These are phyloP conservation scores for Sarocladium kiliense DNA, from an alignment of 2,329 filamentous ascomycete species.

Conservation along the genomic window DNA sequence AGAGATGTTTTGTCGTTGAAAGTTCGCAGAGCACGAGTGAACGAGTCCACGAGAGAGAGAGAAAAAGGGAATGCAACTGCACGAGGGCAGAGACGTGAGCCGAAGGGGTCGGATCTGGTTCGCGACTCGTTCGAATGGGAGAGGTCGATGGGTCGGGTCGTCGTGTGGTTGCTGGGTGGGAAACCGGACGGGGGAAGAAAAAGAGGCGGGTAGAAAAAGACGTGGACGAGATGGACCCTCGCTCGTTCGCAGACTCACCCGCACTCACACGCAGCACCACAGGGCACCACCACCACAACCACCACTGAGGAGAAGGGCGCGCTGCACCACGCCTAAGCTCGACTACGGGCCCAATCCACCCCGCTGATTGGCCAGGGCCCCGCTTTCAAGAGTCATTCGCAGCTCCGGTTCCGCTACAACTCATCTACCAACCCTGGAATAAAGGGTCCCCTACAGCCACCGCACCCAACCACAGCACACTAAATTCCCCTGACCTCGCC, in stretches of 20 bases:
- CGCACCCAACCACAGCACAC: not conserved
- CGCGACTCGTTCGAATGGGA: too few species aligned
- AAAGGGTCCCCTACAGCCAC: too few species aligned
- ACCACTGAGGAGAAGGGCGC: too few species aligned
- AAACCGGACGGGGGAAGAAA: not conserved
- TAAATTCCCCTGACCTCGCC: not conserved
- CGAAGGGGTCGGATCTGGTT: too few species aligned
- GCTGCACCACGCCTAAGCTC: not conserved
- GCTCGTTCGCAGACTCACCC: not conserved
- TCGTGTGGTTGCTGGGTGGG: not conserved
- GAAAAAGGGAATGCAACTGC: constrained; percentile 4
- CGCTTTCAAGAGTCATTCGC: constrained; percentile 7
- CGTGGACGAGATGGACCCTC: constrained; percentile 7
- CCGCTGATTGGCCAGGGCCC: not conserved
- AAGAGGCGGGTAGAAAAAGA: constrained; percentile 6
- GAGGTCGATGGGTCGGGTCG: too few species aligned
- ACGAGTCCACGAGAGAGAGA: constrained; percentile 12
- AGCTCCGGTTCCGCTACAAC: constrained; percentile 1
- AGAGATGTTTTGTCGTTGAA: not conserved
- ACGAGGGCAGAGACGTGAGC: not conserved
- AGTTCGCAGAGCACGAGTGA: constrained; percentile 9
- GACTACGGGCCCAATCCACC: not conserved
- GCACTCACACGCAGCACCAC: too few species aligned
- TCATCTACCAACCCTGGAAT: not conserved
- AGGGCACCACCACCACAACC: too few species aligned